phyloP scores from a whole-genome alignment of 2,329 filamentous ascomycete genomes.

The Mariannaea elegans region DNA sequence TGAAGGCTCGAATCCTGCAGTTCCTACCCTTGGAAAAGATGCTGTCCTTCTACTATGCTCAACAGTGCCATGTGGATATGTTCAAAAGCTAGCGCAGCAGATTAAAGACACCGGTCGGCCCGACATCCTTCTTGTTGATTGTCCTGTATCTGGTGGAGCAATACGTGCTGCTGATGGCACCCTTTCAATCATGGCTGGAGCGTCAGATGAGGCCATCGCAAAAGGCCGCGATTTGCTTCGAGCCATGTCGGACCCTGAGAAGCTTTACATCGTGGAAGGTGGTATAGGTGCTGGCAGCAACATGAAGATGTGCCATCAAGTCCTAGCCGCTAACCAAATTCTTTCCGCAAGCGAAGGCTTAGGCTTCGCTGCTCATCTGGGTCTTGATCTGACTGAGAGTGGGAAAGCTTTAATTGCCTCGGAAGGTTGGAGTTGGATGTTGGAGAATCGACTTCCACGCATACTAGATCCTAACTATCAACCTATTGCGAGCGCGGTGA shows the following conservation, averaged over 20 bases:
- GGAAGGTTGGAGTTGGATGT: conserved; percentile 68
- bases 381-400: conserved; percentile 56
- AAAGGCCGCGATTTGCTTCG: conserved; percentile 67
- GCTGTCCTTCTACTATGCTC: conserved; percentile 23
- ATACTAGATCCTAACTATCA: conserved; percentile 62
- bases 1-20: conserved; percentile 12
- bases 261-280: conserved; percentile 70
- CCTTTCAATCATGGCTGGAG: conserved; percentile 78
- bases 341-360: conserved; percentile 67
- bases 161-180: conserved; percentile 65
- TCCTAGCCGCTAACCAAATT: conserved; percentile 71
- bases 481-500: conserved; percentile 66
- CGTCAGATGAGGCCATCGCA: conserved; percentile 62
- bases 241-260: conserved; percentile 67
- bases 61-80: conserved; percentile 23
- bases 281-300: conserved; percentile 71
- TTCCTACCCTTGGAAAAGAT: conserved; percentile 13
- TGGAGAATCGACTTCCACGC: conserved; percentile 65
- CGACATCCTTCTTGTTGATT: conserved; percentile 47
- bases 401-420: conserved; percentile 55
- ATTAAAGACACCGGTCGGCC: conserved; percentile 16
- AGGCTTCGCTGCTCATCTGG: conserved; percentile 65
- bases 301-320: conserved; percentile 75
- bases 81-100: conserved; percentile 10
- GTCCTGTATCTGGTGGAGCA: conserved; percentile 42